A percentile compares a stretch with the other conserved stretches of the same genome.
These are phyloP conservation scores for Mortierella sp. DNA, from an alignment of 371 early-diverging fungal genomes.

Conservation along the genomic window DNA sequence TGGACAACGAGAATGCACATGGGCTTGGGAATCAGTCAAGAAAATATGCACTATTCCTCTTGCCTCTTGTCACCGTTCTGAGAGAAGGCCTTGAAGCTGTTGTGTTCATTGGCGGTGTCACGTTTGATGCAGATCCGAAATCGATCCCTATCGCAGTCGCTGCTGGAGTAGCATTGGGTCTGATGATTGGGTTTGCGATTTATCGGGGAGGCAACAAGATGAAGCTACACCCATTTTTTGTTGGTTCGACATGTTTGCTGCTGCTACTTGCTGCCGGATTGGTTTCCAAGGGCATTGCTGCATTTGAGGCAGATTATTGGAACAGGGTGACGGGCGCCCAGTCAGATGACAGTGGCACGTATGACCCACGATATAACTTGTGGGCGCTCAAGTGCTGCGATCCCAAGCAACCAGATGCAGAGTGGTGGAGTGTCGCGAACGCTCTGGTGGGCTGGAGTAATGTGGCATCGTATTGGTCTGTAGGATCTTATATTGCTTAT, in stretches of 20 bases:
- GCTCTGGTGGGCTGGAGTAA: conserved; percentile 78
- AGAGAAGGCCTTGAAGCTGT: conserved; percentile 88
- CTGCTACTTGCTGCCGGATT: conserved; percentile 85
- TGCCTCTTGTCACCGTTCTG: conserved; percentile 84
- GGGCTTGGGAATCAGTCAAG: conserved; percentile 47
- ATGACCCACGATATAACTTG: conserved; percentile 62
- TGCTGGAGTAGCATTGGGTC: conserved; percentile 75
- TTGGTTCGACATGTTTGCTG: conserved; percentile 75
- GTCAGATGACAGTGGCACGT: conserved; percentile 59
- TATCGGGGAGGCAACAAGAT: conserved; percentile 77
- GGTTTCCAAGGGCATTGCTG: conserved; percentile 66
- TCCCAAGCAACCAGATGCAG: conserved; percentile 57
- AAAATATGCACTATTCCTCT: conserved; percentile 76
- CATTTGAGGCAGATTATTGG: conserved; percentile 49
- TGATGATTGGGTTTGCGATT: conserved; percentile 74
- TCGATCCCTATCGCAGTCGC: conserved; percentile 85
- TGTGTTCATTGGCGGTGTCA: conserved; percentile 86
- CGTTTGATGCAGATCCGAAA: conserved; percentile 70
- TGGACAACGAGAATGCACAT: conserved; percentile 58
- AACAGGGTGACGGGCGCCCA: conserved; percentile 58
- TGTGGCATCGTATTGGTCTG: conserved; percentile 65
- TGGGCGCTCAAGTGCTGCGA: conserved; percentile 56
- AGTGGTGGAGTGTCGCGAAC: conserved; percentile 81
- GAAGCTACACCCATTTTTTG: conserved; percentile 80
- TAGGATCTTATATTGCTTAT: conserved; percentile 66